Percentiles rank a stretch among this genome's conserved stretches.
Evolutionary conservation across 2,329 filamentous ascomycete genomes (phyloP).

Genomic region (Fusarium cyanostomum): DNA sequence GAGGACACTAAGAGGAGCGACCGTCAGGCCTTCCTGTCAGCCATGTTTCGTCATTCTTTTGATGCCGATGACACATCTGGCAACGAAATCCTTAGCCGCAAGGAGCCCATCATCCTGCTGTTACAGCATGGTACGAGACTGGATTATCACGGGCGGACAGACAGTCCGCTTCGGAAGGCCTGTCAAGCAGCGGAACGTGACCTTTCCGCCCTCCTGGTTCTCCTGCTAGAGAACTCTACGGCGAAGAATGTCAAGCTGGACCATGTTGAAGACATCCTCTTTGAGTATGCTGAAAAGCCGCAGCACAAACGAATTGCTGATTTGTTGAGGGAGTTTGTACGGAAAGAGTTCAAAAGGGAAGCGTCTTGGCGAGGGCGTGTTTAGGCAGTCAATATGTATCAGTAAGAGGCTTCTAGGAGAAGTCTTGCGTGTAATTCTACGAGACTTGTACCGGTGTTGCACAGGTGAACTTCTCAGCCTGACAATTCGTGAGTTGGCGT

Average conservation of each 20-base stretch:
- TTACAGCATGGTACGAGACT: constrained; percentile 7
- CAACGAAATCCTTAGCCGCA: neutral
- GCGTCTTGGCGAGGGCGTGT: neutral
- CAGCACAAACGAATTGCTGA: neutral
- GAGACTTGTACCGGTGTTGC: too few relatives aligned
- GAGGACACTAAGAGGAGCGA: neutral
- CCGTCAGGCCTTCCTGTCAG: constrained; percentile 9
- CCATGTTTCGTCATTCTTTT: constrained; percentile 1
- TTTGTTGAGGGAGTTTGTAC: neutral
- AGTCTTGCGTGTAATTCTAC: too few relatives aligned
- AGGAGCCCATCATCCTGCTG: constrained; percentile 5
- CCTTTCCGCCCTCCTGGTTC: neutral
- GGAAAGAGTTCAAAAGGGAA: neutral
- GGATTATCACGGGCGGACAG: neutral
- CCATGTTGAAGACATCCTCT: neutral
- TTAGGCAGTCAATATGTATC: neutral
- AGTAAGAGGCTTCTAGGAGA: neutral
- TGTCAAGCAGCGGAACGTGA: constrained; percentile 1
- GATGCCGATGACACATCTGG: neutral
- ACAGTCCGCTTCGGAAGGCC: constrained; percentile 6
- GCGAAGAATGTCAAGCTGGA: neutral
- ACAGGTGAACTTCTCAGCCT: too few relatives aligned
- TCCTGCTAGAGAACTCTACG: constrained; percentile 1
- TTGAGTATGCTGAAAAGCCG: neutral
- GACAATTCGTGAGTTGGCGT: too few relatives aligned